Conservation (phyloP, 2,329 filamentous ascomycete species). For the Paecilomyces variotii region DNA sequence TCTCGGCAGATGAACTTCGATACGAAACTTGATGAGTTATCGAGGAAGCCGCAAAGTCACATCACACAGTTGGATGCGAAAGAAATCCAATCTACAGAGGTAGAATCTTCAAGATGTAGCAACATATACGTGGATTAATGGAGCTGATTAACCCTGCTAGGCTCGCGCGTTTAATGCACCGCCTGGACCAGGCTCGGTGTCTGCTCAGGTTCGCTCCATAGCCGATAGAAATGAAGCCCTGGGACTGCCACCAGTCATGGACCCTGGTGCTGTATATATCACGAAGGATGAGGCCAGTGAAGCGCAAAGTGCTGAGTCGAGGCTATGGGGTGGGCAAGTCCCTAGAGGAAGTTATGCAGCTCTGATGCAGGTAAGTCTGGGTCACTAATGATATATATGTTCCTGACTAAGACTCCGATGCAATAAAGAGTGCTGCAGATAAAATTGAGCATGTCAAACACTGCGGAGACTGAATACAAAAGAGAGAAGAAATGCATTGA, state of each 20-base stretch:
- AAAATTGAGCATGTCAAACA: conserved; percentile 20
- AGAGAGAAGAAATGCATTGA: conserved; percentile 7
- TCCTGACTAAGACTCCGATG: background rate
- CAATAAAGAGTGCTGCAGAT: conserved; percentile 24
- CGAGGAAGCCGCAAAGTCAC: conserved; percentile 23
- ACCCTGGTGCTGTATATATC: conserved; percentile 17
- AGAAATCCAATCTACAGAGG: conserved; percentile 23
- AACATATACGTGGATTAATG: too few species aligned
- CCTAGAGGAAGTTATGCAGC: conserved; percentile 23
- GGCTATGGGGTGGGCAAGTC: conserved; percentile 22
- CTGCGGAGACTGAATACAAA: conserved; percentile 7
- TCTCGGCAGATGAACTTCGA: conserved; percentile 29
- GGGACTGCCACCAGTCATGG: conserved; percentile 15
- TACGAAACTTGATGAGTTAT: conserved; percentile 21
- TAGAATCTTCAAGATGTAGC: conserved; percentile 4
- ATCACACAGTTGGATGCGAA: conserved; percentile 26
- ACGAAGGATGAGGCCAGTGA: conserved; percentile 26
- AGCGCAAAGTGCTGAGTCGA: conserved; percentile 20
- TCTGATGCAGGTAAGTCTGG: conserved; percentile 24
- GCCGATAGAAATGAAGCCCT: conserved; percentile 25
- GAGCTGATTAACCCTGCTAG: conserved; percentile 8
- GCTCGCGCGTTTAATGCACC: conserved; percentile 25
- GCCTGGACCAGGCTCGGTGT: conserved; percentile 21
- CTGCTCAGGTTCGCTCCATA: conserved; percentile 24
- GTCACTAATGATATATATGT: background rate